phyloP scores from a whole-genome alignment of 495 filamentous ascomycete genomes.

The Neurospora terricola region DNA sequence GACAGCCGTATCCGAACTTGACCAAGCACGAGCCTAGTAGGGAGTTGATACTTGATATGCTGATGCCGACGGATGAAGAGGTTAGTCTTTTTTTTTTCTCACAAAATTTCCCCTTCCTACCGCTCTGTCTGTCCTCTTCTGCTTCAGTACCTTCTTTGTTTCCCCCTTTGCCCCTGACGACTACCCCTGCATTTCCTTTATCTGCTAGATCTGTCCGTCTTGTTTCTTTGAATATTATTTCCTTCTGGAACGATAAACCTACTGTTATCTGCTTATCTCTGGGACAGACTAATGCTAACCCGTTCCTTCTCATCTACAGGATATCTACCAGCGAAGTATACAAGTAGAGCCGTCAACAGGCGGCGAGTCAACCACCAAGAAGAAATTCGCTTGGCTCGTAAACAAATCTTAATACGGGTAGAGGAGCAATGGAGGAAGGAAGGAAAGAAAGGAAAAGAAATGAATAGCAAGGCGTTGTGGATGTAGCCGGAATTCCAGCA shows the following conservation, averaged over 20 bases:
- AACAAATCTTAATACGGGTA: slow-evolving; percentile 17
- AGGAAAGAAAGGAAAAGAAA: not conserved
- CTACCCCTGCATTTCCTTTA: not conserved
- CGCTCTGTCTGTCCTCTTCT: not conserved
- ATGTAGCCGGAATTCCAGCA: not conserved
- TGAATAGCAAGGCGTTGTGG: not conserved
- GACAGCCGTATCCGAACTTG: slow-evolving; percentile 66
- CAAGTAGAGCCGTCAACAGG: slow-evolving; percentile 40
- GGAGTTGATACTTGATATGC: slow-evolving; percentile 61
- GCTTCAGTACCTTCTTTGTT: not conserved
- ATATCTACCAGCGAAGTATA: slow-evolving; percentile 51
- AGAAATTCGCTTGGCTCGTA: slow-evolving; percentile 50
- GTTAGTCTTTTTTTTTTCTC: slow-evolving; percentile 22
- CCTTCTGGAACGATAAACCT: not conserved
- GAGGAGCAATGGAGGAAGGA: not conserved
- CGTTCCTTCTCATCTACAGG: slow-evolving; percentile 23
- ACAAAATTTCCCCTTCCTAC: not conserved
- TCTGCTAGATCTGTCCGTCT: not conserved
- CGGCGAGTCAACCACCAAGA: slow-evolving; percentile 29
- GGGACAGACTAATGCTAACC: not conserved
- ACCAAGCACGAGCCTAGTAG: slow-evolving; percentile 53
- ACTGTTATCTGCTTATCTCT: not conserved
- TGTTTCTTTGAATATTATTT: not conserved
- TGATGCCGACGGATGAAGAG: slow-evolving; percentile 50
- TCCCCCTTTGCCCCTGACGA: slow-evolving; percentile 14